Evolutionary conservation across 2,329 filamentous ascomycete genomes (phyloP), one percentile per base, ranked within the genome.

Genomic region (Ascocoryne sarcoides): DNA sequence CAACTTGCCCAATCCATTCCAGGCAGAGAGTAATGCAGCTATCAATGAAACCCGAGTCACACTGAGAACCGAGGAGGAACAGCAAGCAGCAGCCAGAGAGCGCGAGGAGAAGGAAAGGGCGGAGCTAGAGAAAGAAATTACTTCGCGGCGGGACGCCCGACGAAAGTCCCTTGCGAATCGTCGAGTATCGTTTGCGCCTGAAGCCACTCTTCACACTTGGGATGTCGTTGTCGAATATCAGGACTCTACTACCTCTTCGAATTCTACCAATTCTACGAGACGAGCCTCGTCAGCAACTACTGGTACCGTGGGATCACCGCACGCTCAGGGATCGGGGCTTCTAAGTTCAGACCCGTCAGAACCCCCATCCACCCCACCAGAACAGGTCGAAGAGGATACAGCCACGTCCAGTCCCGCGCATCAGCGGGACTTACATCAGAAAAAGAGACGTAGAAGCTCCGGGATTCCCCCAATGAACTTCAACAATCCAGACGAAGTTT

Each of bases 201-300:
- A 98, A 64, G 92, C 92, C 10, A 98, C 92, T 3, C 71, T 98
- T 26, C 92, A 98, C 60, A 98, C 92, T 0, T 96, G 94, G 73
- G 89, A 96, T 57, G 89, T 60, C 92, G 55, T 59, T 41, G 77
- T 95, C 32, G 90, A 96, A 57, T 84, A 89, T 47, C 87, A 89
- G 56, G 89, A 95, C 59, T 86, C 86, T 15, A 93, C 88, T 1
- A 84, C 82, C 10, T 80, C 78, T 9, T 82, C 79, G 5, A 72
- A 75, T 5, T n/a, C n/a, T n/a, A 83, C 84, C 1, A 84, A 90
- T 48, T 79, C 80, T 9, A 86, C 84, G 10, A 70, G 86, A 51
- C 75, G 84, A 47, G 77, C 80, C 38, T 92, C 87, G 3, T 76
- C 74, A 10, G 46, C 44, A n/a, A 47, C 57, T 15, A 49, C 47